A percentile compares a stretch with the other conserved stretches of the same genome.
Evolutionary conservation across 495 filamentous ascomycete species (phyloP).

Genomic region (Bombardia bombarda): DNA sequence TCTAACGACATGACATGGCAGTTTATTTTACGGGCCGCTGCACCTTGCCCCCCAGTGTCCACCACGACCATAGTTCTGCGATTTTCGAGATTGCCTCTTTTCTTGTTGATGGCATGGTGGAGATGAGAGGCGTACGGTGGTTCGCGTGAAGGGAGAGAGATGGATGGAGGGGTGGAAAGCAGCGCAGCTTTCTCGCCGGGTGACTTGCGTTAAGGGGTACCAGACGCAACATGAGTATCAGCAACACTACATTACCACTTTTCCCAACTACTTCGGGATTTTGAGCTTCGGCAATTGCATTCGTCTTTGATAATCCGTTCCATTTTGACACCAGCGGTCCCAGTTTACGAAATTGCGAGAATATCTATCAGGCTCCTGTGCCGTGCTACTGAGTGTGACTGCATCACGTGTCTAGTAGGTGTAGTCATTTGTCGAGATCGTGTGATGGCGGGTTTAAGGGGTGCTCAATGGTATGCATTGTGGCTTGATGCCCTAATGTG

Average conservation of each 20-base stretch:
- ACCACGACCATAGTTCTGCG: neutral
- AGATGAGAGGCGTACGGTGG: neutral
- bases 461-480: too few relatives aligned
- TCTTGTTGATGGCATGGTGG: neutral
- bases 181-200: neutral
- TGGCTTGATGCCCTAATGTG: too few relatives aligned
- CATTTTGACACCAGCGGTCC: neutral
- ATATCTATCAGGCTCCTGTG: too few relatives aligned
- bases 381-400: too few relatives aligned
- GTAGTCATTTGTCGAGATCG: too few relatives aligned
- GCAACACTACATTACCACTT: slow-evolving; percentile 13
- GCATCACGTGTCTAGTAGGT: too few relatives aligned
- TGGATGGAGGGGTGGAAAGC: neutral
- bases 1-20: slow-evolving; percentile 46
- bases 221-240: slow-evolving; percentile 11
- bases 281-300: slow-evolving; percentile 14
- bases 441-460: too few relatives aligned
- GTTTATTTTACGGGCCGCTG: slow-evolving; percentile 3
- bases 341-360: neutral
- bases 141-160: neutral
- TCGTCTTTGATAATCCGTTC: slow-evolving; percentile 7
- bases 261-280: slow-evolving; percentile 9
- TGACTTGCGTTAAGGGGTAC: slow-evolving; percentile 1
- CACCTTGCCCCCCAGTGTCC: slow-evolving; percentile 1
- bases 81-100: neutral